Base-by-base conservation (phyloP, 495 filamentous ascomycete genomes). In the Penicillium steckii region DNA sequence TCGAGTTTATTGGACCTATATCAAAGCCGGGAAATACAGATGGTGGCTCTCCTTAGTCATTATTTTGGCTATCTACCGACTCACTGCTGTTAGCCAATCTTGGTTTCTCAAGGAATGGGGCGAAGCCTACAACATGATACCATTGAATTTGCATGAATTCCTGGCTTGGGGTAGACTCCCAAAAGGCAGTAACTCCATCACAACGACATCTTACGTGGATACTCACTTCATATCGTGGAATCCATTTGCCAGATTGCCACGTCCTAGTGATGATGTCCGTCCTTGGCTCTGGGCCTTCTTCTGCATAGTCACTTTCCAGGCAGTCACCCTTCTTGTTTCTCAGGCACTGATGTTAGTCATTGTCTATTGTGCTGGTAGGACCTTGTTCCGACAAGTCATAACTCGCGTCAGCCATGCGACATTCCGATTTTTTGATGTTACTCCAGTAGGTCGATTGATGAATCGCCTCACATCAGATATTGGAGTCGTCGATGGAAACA, bases 51-150 rank as follows among this genome's bases (percentile, higher is more conserved):
- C 77, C 5, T 71, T 90, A 19, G 70, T 90, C 40, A 38, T 75
- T 2, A 65, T 84, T 17, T 76, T 90, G 21, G 61, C 77, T 17
- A 40, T 85, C 1, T 86, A 81, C 57, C 84, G 89, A 18, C 55
- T 84, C 4, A 59, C 78, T 23, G 74, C 78, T 48, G 68, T 91
- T 44, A 80, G 68, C 22, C 80, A 88, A 57, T 81, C 79, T 12
- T 95, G 88, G 87, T 93, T 91, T 47, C 79, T 95, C 38, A 93
- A 95, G 58, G 78, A 80, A 56, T 95, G 90, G 90, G 88, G 87
- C 41, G 89, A 92, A 66, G 81, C 83, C 5, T 93, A 92, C 62
- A 71, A 75, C 43, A 53, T 70, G 45, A 56, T 51, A 26, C 24
- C 56, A 23, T 37, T 64, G 4, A 9, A 62, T 5, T 44, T 58